Percentiles rank a stretch among this genome's conserved stretches.
These are phyloP conservation scores for Termitomyces heimii DNA, from an alignment of 768 basidiomycete species.

Conservation along the genomic window DNA sequence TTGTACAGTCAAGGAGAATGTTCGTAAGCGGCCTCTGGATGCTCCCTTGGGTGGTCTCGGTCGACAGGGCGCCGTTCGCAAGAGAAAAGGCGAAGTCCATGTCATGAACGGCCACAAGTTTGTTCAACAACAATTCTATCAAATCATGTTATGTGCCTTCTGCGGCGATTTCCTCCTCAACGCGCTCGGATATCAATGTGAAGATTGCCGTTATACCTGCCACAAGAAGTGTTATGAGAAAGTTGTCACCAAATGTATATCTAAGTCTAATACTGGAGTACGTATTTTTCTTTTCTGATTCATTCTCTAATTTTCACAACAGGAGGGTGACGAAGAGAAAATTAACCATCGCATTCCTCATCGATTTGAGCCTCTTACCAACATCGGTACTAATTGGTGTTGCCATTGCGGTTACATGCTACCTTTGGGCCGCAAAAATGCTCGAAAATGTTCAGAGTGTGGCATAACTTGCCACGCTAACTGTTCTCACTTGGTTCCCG, in stretches of 20 bases:
- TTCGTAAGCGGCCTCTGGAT: constrained; percentile 93
- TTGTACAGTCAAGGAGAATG: constrained; percentile 88
- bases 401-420: constrained; percentile 99
- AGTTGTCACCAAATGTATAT: constrained; percentile 98
- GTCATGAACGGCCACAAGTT: constrained; percentile 99
- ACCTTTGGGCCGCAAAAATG: constrained; percentile 94
- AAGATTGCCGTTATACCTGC: constrained; percentile 97
- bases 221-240: constrained; percentile 99
- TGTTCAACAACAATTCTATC: constrained; percentile 95
- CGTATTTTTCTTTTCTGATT: constrained; percentile 21
- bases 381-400: constrained; percentile 98
- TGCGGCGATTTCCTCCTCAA: constrained; percentile 98
- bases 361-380: constrained; percentile 94
- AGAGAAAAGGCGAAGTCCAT: constrained; percentile 96
- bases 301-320: constrained; percentile 5
- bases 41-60: constrained; percentile 82
- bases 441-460: constrained; percentile 93
- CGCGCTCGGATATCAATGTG: constrained; percentile 97
- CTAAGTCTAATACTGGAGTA: constrained; percentile 92
- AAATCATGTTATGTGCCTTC: constrained; percentile 96
- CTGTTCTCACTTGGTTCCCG: constrained; percentile 96
- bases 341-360: constrained; percentile 99
- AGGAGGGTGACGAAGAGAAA: constrained; percentile 97
- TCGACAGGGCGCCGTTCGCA: constrained; percentile 95
- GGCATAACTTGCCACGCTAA: constrained; percentile 95